Conservation (phyloP, 1,284 basidiomycete genomes). For the Afroboletus lepidellus region DNA sequence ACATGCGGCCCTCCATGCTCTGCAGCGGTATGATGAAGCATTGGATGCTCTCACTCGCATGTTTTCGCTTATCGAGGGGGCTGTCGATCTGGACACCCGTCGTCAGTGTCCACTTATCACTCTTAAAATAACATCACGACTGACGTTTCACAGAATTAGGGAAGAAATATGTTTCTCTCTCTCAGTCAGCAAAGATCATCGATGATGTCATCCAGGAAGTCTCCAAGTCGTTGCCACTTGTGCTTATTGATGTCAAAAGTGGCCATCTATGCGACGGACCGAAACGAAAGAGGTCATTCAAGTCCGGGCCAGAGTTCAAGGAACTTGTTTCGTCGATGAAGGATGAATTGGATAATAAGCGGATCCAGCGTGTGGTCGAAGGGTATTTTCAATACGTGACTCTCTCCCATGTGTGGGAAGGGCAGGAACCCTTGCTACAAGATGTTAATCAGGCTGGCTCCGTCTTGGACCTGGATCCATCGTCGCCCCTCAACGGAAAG, state of each 20-base stretch:
- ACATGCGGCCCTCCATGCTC: no score
- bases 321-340: not conserved
- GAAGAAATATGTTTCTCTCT: not conserved
- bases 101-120: not conserved
- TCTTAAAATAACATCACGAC: not conserved
- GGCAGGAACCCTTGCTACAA: no score
- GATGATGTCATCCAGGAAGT: not conserved
- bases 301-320: not conserved
- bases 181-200: not conserved
- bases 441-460: no score
- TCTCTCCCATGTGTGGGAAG: no score
- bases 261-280: not conserved
- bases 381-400: not conserved
- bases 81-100: not conserved
- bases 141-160: not conserved
- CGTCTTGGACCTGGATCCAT: no score
- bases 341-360: no score
- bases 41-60: not conserved
- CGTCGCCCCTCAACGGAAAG: not conserved
- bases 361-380: no score
- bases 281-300: not conserved
- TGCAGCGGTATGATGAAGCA: constrained; percentile 1
- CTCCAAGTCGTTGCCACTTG: not conserved
- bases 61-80: not conserved
- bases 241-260: not conserved